A percentile compares a stretch with the other conserved stretches of the same genome.
These are phyloP conservation scores for Chlamydomonas schloesseri DNA, from an alignment of 139 green algal genomes.

Conservation along the genomic window DNA sequence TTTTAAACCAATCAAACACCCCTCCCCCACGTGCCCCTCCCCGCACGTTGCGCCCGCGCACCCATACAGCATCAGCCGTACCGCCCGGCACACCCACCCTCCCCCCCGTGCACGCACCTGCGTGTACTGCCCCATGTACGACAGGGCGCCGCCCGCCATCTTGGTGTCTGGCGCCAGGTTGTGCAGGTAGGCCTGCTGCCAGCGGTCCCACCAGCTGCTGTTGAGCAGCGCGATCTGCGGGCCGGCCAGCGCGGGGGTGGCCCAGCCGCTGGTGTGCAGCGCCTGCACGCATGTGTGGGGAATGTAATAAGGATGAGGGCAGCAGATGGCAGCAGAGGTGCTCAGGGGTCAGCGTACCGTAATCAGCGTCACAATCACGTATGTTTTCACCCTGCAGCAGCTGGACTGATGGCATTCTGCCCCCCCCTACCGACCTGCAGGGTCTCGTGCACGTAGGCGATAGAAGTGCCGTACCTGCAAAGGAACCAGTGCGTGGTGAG, in stretches of 20 bases:
- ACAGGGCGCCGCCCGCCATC: background rate
- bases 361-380: no score
- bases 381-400: no score
- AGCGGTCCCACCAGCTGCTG: conserved; percentile 15
- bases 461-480: conserved; percentile 6
- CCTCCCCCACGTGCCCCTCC: no score
- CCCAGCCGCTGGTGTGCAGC: conserved; percentile 26
- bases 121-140: conserved; percentile 22
- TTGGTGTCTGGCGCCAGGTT: background rate
- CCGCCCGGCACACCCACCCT: conserved; percentile 3
- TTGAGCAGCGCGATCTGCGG: conserved; percentile 34
- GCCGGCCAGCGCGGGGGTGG: background rate
- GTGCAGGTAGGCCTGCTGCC: background rate
- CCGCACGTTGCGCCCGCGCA: no score
- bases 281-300: background rate
- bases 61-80: no score
- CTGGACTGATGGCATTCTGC: no score
- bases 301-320: no score
- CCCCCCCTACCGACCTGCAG: background rate
- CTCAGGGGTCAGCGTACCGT: no score
- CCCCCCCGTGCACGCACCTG: background rate
- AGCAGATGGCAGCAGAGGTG: no score
- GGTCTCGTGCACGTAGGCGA: conserved; percentile 16
- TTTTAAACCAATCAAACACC: no score
- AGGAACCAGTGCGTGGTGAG: no score